phyloP scores from a whole-genome alignment of 139 green algal genomes.

The Chlorella sp. region DNA sequence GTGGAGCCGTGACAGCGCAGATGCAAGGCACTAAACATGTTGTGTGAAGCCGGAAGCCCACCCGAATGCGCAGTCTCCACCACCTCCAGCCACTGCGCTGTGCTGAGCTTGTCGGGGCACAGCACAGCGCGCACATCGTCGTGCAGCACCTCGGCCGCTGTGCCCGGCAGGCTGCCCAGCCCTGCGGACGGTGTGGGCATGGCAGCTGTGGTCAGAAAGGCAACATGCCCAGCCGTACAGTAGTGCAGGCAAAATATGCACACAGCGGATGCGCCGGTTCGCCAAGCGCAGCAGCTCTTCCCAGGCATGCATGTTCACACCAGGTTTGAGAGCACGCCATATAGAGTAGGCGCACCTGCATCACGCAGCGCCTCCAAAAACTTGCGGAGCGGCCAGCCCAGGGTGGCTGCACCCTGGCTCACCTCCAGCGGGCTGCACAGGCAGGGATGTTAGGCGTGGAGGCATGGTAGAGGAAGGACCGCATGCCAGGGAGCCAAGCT shows the following conservation, averaged over 20 bases:
- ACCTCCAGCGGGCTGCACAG: slow-evolving; percentile 60
- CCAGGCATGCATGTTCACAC: no score
- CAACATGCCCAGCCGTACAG: background rate
- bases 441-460: background rate
- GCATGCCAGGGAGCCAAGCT: background rate
- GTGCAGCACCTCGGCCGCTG: slow-evolving; percentile 89
- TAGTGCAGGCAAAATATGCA: background rate
- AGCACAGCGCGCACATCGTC: slow-evolving; percentile 69
- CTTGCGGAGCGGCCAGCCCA: slow-evolving; percentile 51
- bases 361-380: slow-evolving; percentile 69
- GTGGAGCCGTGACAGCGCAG: no score
- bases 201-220: background rate
- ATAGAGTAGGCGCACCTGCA: slow-evolving; percentile 70
- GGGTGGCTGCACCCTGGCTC: slow-evolving; percentile 65
- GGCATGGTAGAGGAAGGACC: background rate
- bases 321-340: no score
- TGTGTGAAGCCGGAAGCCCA: background rate
- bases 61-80: slow-evolving; percentile 66
- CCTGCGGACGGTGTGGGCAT: slow-evolving; percentile 45
- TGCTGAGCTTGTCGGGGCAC: slow-evolving; percentile 89
- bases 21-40: no score
- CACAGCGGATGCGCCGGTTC: no score
- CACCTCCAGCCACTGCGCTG: slow-evolving; percentile 67
- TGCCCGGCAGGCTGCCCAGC: slow-evolving; percentile 84
- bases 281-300: no score